phyloP scores from a whole-genome alignment of 2,329 filamentous ascomycete species.

The Aspergillus fischeri region DNA sequence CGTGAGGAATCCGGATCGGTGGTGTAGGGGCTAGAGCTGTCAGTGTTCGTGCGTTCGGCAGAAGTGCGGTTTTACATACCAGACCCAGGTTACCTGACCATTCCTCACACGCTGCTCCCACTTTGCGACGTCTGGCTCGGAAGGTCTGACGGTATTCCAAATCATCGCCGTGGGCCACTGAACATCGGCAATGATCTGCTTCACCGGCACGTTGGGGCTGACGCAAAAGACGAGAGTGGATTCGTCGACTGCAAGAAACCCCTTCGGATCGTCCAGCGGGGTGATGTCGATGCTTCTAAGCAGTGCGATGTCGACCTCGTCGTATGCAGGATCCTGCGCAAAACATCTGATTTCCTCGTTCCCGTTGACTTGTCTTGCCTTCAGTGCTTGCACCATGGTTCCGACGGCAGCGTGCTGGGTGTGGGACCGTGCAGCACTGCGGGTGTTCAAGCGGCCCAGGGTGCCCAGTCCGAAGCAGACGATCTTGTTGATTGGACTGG shows the following conservation, averaged over 20 bases:
- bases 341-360: conserved; percentile 16
- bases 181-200: conserved; percentile 38
- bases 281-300: conserved; percentile 17
- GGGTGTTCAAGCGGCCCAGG: conserved; percentile 4
- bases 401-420: conserved; percentile 24
- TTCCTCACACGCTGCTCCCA: conserved; percentile 11
- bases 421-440: conserved; percentile 8
- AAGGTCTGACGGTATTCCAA: conserved; percentile 17
- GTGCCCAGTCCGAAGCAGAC: conserved; percentile 22
- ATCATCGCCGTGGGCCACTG: conserved; percentile 32
- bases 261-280: conserved; percentile 26
- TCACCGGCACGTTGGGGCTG: conserved; percentile 30
- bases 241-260: conserved; percentile 37
- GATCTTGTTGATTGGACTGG: conserved; percentile 17
- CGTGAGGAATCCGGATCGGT: conserved; percentile 20
- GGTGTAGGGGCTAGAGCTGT: conserved; percentile 11
- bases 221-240: conserved; percentile 36
- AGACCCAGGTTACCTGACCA: conserved; percentile 15
- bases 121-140: conserved; percentile 3
- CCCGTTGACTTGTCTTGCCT: conserved; percentile 2
- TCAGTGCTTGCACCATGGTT: conserved; percentile 16
- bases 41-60: neutral
- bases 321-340: conserved; percentile 26
- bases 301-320: conserved; percentile 13
- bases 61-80: conserved; percentile 2